Base-by-base conservation (phyloP, 768 basidiomycete genomes). In the Myochromella boudieri region DNA sequence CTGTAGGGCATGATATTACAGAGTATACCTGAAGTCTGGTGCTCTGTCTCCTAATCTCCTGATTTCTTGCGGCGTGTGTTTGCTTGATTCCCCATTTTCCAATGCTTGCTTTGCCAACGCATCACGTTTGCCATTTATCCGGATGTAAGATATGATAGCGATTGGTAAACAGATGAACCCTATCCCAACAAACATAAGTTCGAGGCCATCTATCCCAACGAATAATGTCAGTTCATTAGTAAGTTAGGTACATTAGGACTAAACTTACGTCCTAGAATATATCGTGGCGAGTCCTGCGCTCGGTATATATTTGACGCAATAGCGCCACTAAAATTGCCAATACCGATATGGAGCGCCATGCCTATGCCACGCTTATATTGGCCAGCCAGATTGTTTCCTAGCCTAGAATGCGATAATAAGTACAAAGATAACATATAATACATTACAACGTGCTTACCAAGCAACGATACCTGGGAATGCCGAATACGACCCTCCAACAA, bases 311-410 rank as follows among this genome's bases (percentile, higher is more conserved):
- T 85, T 6, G 74, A 71, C 2, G 84, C 78, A 42, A 87, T 80
- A 0, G 80, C 81, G 1, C 84, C 85, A 21, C 76, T 66, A 49
- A 86, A 78, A 56, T 85, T 84, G 0, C 82, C 84, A 15, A 85
- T 71, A 6, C 81, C 80, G 21, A 85, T 81, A n/a, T 86, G 80
- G 20, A 86, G 42, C 0, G 83, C 84, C 75, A 87, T 80, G 3
- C 80, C 84, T 9, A 83, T 67, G 1, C 71, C 85, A 3, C 85
- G 83, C 59, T 87, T 88, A 59, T 82, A 86, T 49, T 84, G 82
- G 0, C 85, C 85, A 0, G 76, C 65, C 9, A 85, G 68, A 53
- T 87, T 85, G 55, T 82, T 84, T 18, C 79, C 79, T 4, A 82
- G 63, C 84, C 84, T 86, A 43, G 33, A 29, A 29, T 11, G 11